Evolutionary conservation across 1,139 yeast genomes (phyloP), one percentile per base, ranked within the genome.

Genomic region (Yueomyces sp.): DNA sequence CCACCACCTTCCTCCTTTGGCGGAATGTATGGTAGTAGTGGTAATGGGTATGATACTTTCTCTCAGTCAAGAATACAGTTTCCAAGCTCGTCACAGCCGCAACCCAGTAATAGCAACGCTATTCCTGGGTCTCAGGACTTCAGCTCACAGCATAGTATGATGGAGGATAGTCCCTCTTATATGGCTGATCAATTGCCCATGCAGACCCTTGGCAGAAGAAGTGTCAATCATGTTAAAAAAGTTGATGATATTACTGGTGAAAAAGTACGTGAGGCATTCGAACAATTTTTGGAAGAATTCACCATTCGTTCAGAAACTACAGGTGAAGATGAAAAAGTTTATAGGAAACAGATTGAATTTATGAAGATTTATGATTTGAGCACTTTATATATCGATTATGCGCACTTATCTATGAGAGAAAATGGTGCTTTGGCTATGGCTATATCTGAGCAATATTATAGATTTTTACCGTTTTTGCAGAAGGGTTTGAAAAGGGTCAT

Each of bases 231-330:
- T 36, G 86, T 89, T 42, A 89, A 95, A 35, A 85, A 83, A 60
- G 96, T 91, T 31, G 76, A 77, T 26, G 98, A 91, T 67, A 77
- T 81, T 37, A 87, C 96, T 4, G 96, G 96, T 48, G 96, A 89
- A 59, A 85, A 86, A 53, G 96, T 91, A 12, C 74, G 93, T 42
- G 95, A 87, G 60, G 79, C 93, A 30, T 91, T 91, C 60, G 96
- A 87, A 60, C 76, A 74, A 51, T 91, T 91, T 59, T 65, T 91
- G 48, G 85, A 81, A 59, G 81, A 76, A 39, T 85, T 69, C 54
- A 39, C 55, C 2, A 42, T 51, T 8, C 42, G 41, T n/a, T 48
- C 50, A 12, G 46, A 49, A 28, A 55, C 52, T 34, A 48, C 51
- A n/a, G 53, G 46, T 29, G 54, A 49, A 62, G 66, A 64, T 37